Percentiles rank a stretch among this genome's conserved stretches.
Evolutionary conservation across 306 rosid genomes (phyloP).

Genomic region (Acacia confusa): DNA sequence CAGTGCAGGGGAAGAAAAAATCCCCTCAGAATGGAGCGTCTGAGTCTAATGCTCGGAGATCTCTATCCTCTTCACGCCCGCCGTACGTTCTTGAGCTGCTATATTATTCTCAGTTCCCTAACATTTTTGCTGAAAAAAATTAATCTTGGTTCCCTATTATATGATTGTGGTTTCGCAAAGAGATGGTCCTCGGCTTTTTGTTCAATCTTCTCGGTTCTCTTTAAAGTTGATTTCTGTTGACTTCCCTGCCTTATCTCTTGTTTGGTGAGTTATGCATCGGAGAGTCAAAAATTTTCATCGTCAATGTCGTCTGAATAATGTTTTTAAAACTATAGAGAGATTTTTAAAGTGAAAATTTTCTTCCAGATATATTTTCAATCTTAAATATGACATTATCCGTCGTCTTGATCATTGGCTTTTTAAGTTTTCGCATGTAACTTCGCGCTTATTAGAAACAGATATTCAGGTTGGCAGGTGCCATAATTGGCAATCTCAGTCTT

Average conservation of each 20-base stretch:
- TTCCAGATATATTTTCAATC: not conserved
- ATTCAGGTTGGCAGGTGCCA: conserved; percentile 18
- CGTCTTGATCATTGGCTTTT: conserved; percentile 2
- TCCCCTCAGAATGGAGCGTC: conserved; percentile 47
- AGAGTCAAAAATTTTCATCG: not conserved
- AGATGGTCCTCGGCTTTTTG: not conserved
- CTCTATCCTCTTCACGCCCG: conserved; percentile 56
- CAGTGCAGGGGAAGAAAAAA: conserved; percentile 46
- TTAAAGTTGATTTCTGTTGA: not conserved
- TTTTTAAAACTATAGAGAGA: not conserved
- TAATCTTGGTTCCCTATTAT: not conserved
- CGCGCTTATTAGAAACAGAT: conserved; percentile 10
- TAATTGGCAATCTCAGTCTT: conserved; percentile 8
- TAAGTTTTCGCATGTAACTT: not conserved
- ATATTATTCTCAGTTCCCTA: not conserved
- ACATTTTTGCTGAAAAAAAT: not conserved
- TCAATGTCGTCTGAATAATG: not conserved
- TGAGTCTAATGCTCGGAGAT: conserved; percentile 52
- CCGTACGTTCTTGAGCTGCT: conserved; percentile 42
- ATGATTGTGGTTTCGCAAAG: not conserved
- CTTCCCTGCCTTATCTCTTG: not conserved
- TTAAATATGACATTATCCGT: not conserved
- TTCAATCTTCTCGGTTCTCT: not conserved
- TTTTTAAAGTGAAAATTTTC: not conserved
- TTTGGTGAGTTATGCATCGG: not conserved